Percentiles rank a stretch among this genome's conserved stretches.
Evolutionary conservation across 2,329 filamentous ascomycete species (phyloP).

Genomic region (Nigrospora osmanthi): DNA sequence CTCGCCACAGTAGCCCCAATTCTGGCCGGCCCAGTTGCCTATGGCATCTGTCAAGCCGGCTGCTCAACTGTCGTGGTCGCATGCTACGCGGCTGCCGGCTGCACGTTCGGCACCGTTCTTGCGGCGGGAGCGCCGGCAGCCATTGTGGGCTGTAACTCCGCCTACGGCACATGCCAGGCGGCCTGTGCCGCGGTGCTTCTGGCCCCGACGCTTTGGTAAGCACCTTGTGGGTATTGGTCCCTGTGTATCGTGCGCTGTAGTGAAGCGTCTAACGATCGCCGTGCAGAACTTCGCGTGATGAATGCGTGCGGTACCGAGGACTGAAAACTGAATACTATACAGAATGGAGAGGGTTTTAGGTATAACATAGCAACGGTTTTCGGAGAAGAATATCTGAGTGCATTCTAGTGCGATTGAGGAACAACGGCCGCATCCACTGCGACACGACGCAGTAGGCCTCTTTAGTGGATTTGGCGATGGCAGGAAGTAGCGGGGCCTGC

Average conservation of each 20-base stretch:
- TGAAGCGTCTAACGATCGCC: no score
- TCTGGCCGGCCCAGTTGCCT: constrained; percentile 14
- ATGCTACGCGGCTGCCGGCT: constrained; percentile 26
- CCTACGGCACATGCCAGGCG: constrained; percentile 35
- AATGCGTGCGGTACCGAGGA: neutral
- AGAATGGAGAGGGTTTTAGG: no score
- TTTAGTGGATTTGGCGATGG: neutral
- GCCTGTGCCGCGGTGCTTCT: constrained; percentile 28
- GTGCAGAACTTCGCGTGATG: neutral
- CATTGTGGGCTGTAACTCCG: constrained; percentile 33
- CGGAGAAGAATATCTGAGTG: neutral
- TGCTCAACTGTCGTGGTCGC: constrained; percentile 34
- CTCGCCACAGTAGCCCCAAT: neutral
- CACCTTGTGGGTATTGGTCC: neutral
- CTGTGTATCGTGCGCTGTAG: neutral
- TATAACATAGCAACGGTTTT: neutral
- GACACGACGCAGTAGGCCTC: neutral
- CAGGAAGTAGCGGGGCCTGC: neutral
- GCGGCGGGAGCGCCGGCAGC: constrained; percentile 26
- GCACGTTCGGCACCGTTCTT: constrained; percentile 27
- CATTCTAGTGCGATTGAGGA: neutral
- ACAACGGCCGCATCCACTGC: neutral
- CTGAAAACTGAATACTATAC: neutral
- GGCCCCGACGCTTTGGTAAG: constrained; percentile 19
- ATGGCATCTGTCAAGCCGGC: constrained; percentile 38